A percentile compares a stretch with the other conserved stretches of the same genome.
These are phyloP conservation scores for Ustilago bromivora DNA, from an alignment of 1,284 basidiomycete genomes.

Conservation along the genomic window DNA sequence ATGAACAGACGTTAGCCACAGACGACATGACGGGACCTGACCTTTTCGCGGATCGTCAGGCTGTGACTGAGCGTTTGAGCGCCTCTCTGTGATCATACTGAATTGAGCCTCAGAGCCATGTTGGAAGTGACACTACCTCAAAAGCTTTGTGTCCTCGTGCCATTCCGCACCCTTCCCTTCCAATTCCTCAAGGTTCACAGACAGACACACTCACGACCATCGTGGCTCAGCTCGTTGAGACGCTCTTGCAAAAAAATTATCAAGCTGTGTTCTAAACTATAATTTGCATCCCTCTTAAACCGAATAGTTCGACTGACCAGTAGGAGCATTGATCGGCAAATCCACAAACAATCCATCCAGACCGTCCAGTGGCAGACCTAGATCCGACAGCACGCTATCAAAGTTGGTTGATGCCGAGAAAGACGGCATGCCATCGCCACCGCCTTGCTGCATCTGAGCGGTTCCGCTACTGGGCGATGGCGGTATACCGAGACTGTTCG, in stretches of 20 bases:
- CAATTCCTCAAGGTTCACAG: neutral
- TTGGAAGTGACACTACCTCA: neutral
- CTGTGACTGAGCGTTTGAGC: neutral
- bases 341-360: constrained; percentile 49
- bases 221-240: neutral
- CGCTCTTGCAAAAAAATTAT: neutral
- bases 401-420: constrained; percentile 40
- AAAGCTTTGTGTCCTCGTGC: neutral
- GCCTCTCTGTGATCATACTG: neutral
- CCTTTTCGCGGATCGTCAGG: neutral
- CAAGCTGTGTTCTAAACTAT: neutral
- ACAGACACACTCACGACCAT: neutral
- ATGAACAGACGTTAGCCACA: too few relatives aligned
- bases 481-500: constrained; percentile 13
- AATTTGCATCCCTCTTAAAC: constrained; percentile 9
- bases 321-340: constrained; percentile 34
- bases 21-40: too few relatives aligned
- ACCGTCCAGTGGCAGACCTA: constrained; percentile 43
- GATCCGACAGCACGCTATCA: constrained; percentile 43
- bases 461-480: constrained; percentile 5
- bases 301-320: constrained; percentile 27
- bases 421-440: neutral
- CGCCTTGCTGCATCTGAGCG: constrained; percentile 8
- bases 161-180: neutral
- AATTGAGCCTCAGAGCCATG: neutral